Conservation (phyloP, 2,329 filamentous ascomycete species). For the Lachnellula willkommii region DNA sequence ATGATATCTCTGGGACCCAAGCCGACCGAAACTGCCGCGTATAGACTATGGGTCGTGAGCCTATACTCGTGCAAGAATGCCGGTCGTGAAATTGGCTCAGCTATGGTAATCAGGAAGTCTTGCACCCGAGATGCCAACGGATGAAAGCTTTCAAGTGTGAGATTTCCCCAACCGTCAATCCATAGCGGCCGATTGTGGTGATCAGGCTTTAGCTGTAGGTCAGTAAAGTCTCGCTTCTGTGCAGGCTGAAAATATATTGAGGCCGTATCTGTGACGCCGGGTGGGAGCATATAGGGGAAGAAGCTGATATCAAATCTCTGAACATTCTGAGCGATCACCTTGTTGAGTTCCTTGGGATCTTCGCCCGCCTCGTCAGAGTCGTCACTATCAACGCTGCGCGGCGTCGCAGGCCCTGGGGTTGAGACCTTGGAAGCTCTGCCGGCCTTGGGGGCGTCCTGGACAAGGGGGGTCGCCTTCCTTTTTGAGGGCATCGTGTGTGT, state of each 20-base stretch:
- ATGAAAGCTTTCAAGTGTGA: constrained; percentile 92
- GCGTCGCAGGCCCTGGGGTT: constrained; percentile 57
- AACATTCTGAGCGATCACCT: too few relatives aligned
- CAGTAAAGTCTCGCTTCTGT: constrained; percentile 58
- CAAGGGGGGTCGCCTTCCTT: too few relatives aligned
- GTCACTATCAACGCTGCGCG: constrained; percentile 48
- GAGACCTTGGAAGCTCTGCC: constrained; percentile 49
- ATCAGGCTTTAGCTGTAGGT: constrained; percentile 76
- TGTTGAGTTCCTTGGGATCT: too few relatives aligned
- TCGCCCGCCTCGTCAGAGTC: constrained; percentile 40
- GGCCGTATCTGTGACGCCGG: too few relatives aligned
- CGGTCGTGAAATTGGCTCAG: constrained; percentile 85
- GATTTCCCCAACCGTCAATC: constrained; percentile 83
- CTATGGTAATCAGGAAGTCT: constrained; percentile 92
- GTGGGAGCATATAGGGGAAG: too few relatives aligned
- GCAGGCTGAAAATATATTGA: too few relatives aligned
- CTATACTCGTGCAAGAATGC: constrained; percentile 90
- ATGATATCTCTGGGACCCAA: constrained; percentile 86
- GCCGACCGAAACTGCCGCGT: constrained; percentile 91
- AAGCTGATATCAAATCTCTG: too few relatives aligned
- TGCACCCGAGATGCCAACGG: constrained; percentile 81
- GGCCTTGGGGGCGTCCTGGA: too few relatives aligned
- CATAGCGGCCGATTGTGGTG: constrained; percentile 86
- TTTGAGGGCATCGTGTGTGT: too few relatives aligned
- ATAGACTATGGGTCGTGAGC: constrained; percentile 86